Evolutionary conservation across 2,329 filamentous ascomycete species (phyloP).

Genomic region (Penicillium sp.): DNA sequence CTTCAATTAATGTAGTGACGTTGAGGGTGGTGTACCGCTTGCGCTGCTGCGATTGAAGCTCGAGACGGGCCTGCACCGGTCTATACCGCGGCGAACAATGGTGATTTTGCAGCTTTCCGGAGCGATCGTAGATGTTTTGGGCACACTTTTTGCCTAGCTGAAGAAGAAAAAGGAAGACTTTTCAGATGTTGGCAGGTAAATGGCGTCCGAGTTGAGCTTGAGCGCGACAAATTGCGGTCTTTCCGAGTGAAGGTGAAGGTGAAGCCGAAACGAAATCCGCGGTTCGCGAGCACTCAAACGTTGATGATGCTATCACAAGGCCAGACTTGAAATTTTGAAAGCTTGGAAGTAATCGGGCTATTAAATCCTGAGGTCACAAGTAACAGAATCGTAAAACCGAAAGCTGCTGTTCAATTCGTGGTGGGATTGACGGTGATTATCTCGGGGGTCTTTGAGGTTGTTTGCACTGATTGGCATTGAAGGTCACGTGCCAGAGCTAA

Average conservation of each 20-base stretch:
- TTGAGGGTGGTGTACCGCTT: neutral
- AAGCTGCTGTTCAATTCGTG: slow-evolving; percentile 12
- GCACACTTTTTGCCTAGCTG: neutral
- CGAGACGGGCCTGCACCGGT: neutral
- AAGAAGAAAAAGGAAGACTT: neutral
- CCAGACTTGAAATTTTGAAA: neutral
- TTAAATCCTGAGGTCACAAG: neutral
- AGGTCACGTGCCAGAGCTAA: slow-evolving; percentile 25
- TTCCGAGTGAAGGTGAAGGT: neutral
- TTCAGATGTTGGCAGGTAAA: neutral
- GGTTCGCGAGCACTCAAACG: neutral
- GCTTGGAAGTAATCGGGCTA: neutral
- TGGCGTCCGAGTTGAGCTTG: neutral
- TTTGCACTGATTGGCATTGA: slow-evolving; percentile 25
- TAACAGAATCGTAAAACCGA: slow-evolving; percentile 2
- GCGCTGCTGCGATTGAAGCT: slow-evolving; percentile 5
- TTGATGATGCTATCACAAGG: neutral
- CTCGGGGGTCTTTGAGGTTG: slow-evolving; percentile 19
- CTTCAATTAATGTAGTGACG: neutral
- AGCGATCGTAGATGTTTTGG: neutral
- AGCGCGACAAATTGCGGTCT: neutral
- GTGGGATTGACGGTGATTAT: slow-evolving; percentile 13
- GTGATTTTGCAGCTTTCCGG: neutral
- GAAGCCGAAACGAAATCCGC: slow-evolving; percentile 7
- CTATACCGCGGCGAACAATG: neutral